Percentiles rank a stretch among this genome's conserved stretches.
Conservation (phyloP, 805 yeast species). For the Sugiyamaella qingdaonensis region DNA sequence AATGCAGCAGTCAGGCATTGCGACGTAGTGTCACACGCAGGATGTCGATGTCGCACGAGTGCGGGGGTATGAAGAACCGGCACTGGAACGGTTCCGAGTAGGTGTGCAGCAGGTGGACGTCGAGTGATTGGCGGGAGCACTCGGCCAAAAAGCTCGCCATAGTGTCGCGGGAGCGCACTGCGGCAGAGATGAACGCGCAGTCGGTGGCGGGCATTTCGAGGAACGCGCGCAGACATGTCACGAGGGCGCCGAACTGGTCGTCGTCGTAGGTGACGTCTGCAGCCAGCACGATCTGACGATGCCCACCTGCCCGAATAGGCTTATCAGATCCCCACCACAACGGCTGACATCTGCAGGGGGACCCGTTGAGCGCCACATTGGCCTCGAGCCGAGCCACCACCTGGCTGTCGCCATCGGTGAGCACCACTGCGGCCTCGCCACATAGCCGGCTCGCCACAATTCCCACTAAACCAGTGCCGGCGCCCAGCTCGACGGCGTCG, state of each 20-base stretch:
- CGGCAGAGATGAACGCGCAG: slow-evolving; percentile 57
- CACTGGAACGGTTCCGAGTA: slow-evolving; percentile 14
- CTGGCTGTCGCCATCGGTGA: slow-evolving; percentile 67
- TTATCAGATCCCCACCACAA: slow-evolving; percentile 24
- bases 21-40: slow-evolving; percentile 10
- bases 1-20: too few species aligned
- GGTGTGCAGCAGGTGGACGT: slow-evolving; percentile 3
- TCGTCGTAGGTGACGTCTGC: slow-evolving; percentile 89
- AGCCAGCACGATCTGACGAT: slow-evolving; percentile 54
- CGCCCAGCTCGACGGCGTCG: slow-evolving; percentile 65
- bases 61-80: slow-evolving; percentile 19
- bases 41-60: slow-evolving; percentile 20
- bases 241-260: slow-evolving; percentile 51
- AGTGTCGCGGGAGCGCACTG: slow-evolving; percentile 62
- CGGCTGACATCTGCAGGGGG: slow-evolving; percentile 2
- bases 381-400: slow-evolving; percentile 45
- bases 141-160: slow-evolving; percentile 40
- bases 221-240: slow-evolving; percentile 40
- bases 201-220: slow-evolving; percentile 15
- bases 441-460: slow-evolving; percentile 31
- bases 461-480: slow-evolving; percentile 85
- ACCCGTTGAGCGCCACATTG: slow-evolving; percentile 46
- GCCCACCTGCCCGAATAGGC: slow-evolving; percentile 19
- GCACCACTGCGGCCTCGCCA: slow-evolving; percentile 32
- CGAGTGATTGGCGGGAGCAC: slow-evolving; percentile 27